Evolutionary conservation across 164 flowering plant genomes (phyloP).

Genomic region (Litsea cubeba): DNA sequence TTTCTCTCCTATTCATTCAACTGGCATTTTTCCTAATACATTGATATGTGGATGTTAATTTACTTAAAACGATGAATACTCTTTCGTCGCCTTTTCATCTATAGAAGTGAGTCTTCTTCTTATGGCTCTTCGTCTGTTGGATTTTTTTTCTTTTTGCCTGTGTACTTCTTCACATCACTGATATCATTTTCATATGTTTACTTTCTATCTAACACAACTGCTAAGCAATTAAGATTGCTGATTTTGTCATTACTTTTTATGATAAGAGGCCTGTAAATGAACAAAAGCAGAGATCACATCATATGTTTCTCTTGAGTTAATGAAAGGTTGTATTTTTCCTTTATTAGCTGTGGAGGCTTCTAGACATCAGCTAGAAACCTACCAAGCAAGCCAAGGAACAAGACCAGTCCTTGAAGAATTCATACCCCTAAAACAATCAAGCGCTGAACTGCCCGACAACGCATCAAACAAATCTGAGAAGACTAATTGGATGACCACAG

Average conservation of each 20-base stretch:
- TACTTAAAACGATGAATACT: not conserved
- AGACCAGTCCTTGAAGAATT: conserved; percentile 85
- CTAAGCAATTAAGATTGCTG: too few relatives aligned
- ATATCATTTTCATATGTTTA: too few relatives aligned
- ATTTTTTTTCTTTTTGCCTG: not conserved
- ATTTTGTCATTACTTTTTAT: too few relatives aligned
- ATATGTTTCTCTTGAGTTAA: too few relatives aligned
- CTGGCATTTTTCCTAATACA: not conserved
- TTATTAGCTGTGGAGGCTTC: conserved; percentile 74
- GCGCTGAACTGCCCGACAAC: conserved; percentile 36
- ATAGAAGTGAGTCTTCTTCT: not conserved
- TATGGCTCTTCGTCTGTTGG: too few relatives aligned
- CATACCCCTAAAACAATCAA: conserved; percentile 68
- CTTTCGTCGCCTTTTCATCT: not conserved
- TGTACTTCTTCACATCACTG: too few relatives aligned
- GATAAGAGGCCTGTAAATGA: too few relatives aligned
- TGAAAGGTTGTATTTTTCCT: too few relatives aligned
- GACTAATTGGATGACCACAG: conserved; percentile 84
- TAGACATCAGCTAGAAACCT: conserved; percentile 68
- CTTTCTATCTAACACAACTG: too few relatives aligned
- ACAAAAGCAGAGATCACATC: too few relatives aligned
- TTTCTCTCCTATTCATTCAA: not conserved
- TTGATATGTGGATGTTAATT: not conserved
- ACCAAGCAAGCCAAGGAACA: conserved; percentile 35
- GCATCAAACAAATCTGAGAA: conserved; percentile 44